Percentiles rank a stretch among this genome's conserved stretches.
Conservation (phyloP, 2,329 filamentous ascomycete species). For the Aureobasidium pullulans region DNA sequence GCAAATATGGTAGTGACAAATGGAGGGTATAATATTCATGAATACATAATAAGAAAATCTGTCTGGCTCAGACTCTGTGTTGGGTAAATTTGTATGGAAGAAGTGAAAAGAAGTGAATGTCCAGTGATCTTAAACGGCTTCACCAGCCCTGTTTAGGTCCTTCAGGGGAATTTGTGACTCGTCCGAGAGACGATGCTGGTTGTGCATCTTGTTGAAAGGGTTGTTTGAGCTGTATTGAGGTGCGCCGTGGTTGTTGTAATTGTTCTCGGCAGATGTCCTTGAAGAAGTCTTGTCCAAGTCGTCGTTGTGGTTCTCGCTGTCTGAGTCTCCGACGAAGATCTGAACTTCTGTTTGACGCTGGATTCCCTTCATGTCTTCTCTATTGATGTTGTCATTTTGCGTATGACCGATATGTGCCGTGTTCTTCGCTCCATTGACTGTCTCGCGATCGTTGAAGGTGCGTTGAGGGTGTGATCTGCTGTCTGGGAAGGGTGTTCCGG, state of each 20-base stretch:
- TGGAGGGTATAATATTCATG: slow-evolving; percentile 1
- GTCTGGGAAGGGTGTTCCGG: neutral
- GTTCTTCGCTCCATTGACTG: neutral
- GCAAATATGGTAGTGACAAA: neutral
- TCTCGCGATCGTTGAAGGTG: slow-evolving; percentile 9
- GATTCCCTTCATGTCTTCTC: slow-evolving; percentile 10
- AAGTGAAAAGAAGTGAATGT: neutral
- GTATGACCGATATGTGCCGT: slow-evolving; percentile 1
- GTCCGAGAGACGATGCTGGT: neutral
- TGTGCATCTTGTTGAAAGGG: neutral
- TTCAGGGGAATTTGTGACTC: slow-evolving; percentile 13
- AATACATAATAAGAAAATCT: slow-evolving; percentile 3
- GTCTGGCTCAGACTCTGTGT: neutral
- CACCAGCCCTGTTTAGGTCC: neutral
- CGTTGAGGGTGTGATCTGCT: neutral
- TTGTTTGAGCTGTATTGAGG: slow-evolving; percentile 1
- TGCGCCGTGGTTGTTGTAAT: neutral
- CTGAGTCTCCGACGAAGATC: slow-evolving; percentile 10
- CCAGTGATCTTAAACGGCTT: neutral
- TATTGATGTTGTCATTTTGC: neutral
- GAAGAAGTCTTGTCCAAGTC: neutral
- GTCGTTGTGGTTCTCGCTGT: neutral
- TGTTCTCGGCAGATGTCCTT: neutral
- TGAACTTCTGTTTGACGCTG: slow-evolving; percentile 9
- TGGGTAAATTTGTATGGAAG: neutral